Base-by-base conservation (phyloP, 106 monocot genomes). In the Iris macrosiphon region DNA sequence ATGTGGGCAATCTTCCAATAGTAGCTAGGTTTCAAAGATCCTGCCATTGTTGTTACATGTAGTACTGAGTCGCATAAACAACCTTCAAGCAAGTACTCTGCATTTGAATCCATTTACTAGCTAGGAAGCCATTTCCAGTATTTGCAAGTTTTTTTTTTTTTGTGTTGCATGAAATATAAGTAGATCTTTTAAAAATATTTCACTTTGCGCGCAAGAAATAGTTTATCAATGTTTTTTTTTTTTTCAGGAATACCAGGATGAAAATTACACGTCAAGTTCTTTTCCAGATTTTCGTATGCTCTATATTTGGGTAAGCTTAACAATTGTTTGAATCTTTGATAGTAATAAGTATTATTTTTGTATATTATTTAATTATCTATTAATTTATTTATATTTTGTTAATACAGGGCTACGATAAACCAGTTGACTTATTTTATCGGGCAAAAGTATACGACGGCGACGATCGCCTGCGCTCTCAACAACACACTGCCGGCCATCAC, bases 401-500 rank as follows among this genome's bases (percentile, higher is more conserved):
- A 1, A 42, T 71, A 35, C 71, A 93, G 92, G 45, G 83, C 80
- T 10, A 93, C 92, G 7, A 9, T 77, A 38, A 93, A 93, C 45
- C 93, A 83, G 56, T 25, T 84, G 7, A 46, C 88, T 0, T 93
- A 81, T 66, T 84, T 88, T 31, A 17, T 84, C 2, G 93, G 93
- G 10, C 83, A 88, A 51, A 88, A 93, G 62, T 69, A 75, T 35
- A 75, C 93, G 4, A 69, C 77, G 0, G 78, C 93, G 15, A 93
- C 88, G n/a, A 66, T 88, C 8, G 88, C 88, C 0, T 78, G 78
- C 29, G 88, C 93, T 9, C 75, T 88, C n/a, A 71, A 42, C 68
- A 93, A 88, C 67, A 80, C 70, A 19, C 75, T 93, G 3, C 93
- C 88, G 0, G 88, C 88, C 23, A 66, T 88, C 46, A 93, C 93